Evolutionary conservation across 345 rosid species (phyloP), one percentile per base, ranked within the genome.

Genomic region (Salix caprea): DNA sequence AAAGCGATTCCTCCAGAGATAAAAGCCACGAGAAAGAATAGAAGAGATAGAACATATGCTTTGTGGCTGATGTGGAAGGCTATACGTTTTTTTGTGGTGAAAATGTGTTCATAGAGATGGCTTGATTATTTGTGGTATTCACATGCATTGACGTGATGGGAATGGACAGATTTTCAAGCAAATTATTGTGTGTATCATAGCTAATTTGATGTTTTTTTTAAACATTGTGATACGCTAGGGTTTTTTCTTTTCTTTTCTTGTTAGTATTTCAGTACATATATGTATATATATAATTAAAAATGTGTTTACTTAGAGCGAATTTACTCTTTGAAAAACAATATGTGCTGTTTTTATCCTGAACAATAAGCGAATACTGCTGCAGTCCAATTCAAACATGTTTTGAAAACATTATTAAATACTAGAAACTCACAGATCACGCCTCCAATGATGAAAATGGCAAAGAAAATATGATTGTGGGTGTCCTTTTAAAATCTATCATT

Each of bases 391-490:
- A 40, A 10, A 40, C 4, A 40, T 40, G 44, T 4, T 40, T 10
- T 40, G 2, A 40, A 9, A 40, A 40, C 44, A 40, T 40, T 40
- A 9, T 40, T 2, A 40, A 40, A 10, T 2, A 40, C 44, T 0
- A 54, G 11, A 21, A 7, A 21, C 21, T 19, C 9, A 56, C 0
- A n/a, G 1, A 0, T 54, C 61, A 54, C 61, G 24, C 61, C 12
- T 54, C 10, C 61, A n/a, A 56, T 32, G 52, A 62, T 69, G 70
- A 54, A 72, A 80, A 26, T 64, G 37, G 37, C 2, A 12, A 44
- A 50, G 26, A 28, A 11, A 40, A 42, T 4, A 30, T 74, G 72
- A 70, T 78, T 56, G 82, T 72, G 82, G 80, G 14, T 69, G 68
- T 82, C 77, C 76, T 68, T 65, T 74, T n/a, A 23, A 50, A 54